These are phyloP conservation scores for Paxillus rubicundulus DNA, from an alignment of 768 basidiomycete species.

Conservation along the genomic window DNA sequence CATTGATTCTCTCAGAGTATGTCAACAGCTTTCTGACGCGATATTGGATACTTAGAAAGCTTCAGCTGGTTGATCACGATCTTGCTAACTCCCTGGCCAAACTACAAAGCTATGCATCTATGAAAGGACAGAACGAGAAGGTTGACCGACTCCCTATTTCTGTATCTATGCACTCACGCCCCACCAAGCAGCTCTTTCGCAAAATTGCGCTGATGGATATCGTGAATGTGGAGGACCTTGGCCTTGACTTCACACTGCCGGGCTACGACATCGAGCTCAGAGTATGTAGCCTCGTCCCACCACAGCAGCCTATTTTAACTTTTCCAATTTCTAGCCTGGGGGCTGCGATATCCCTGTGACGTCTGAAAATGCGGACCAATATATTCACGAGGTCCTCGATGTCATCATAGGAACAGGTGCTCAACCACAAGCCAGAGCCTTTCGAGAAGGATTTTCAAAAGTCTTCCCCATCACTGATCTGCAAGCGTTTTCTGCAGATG, in stretches of 20 bases:
- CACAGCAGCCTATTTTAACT: neutral
- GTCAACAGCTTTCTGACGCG: conserved; percentile 16
- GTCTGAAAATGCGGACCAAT: conserved; percentile 84
- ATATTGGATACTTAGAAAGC: conserved; percentile 6
- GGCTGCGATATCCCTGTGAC: conserved; percentile 83
- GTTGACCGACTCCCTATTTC: conserved; percentile 31
- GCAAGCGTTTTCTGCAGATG: conserved; percentile 89
- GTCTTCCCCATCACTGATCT: conserved; percentile 93
- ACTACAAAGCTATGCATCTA: conserved; percentile 63
- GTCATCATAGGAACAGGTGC: conserved; percentile 83
- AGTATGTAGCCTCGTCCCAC: conserved; percentile 42
- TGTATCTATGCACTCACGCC: neutral
- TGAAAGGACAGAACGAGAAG: conserved; percentile 52
- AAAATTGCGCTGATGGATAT: conserved; percentile 59
- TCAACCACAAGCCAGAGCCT: conserved; percentile 78
- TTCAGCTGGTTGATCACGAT: conserved; percentile 76
- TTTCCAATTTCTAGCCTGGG: conserved; percentile 49
- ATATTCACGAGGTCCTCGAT: conserved; percentile 83
- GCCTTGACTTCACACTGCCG: conserved; percentile 94
- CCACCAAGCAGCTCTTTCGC: conserved; percentile 42
- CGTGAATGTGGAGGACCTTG: conserved; percentile 79
- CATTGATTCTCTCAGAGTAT: conserved; percentile 77
- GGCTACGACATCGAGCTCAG: conserved; percentile 92
- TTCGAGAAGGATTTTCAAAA: conserved; percentile 92
- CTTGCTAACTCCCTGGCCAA: conserved; percentile 85